A percentile compares a stretch with the other conserved stretches of the same genome.
These are phyloP conservation scores for Setaria viridis DNA, from an alignment of 202 grass and related monocot species.

Conservation along the genomic window DNA sequence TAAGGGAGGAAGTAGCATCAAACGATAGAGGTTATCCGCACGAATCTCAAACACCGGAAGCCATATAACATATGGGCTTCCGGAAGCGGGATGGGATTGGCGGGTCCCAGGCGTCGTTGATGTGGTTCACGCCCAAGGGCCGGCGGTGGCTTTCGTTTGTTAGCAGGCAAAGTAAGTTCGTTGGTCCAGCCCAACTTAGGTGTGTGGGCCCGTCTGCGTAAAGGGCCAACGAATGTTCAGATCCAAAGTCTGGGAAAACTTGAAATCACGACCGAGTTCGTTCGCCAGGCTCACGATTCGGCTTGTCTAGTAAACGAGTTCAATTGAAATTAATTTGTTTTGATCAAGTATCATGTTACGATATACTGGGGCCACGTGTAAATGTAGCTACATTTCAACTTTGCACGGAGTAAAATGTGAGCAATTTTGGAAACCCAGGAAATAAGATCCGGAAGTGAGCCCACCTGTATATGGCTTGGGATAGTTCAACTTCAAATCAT, in stretches of 20 bases:
- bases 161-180: not conserved
- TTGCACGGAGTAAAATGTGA: not conserved
- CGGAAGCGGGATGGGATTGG: too few species aligned
- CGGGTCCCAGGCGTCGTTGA: not conserved
- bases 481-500: too few species aligned
- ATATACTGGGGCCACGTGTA: not conserved
- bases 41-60: too few species aligned
- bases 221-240: not conserved
- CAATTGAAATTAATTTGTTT: not conserved
- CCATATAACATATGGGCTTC: too few species aligned
- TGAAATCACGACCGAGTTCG: not conserved
- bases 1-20: too few species aligned
- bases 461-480: too few species aligned
- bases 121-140: slow-evolving; percentile 4
- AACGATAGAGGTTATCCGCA: too few species aligned
- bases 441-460: too few species aligned
- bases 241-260: not conserved
- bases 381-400: too few species aligned
- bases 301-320: not conserved
- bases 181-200: slow-evolving; percentile 11
- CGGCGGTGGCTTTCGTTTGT: not conserved
- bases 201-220: not conserved
- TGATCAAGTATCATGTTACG: not conserved
- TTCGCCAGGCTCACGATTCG: not conserved
- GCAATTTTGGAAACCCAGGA: not conserved